phyloP scores from a whole-genome alignment of 768 basidiomycete species.

The Galerina marginata region DNA sequence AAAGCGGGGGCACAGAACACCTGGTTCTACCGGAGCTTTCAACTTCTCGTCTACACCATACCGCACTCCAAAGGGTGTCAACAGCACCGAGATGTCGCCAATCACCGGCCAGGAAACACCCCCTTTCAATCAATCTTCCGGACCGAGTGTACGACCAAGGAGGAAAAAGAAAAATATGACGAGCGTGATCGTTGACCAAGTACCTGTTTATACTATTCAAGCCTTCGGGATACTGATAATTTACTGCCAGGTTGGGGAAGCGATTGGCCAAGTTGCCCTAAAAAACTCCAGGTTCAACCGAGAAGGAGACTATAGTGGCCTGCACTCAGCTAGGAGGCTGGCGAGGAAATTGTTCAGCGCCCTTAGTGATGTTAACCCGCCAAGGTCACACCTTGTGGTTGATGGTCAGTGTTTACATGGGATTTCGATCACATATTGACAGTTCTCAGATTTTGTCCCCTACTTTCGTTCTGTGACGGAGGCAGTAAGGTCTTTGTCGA shows the following conservation, averaged over 20 bases:
- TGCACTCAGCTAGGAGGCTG: slow-evolving; percentile 68
- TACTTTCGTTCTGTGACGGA: slow-evolving; percentile 77
- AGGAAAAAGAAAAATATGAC: slow-evolving; percentile 59
- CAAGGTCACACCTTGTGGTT: slow-evolving; percentile 65
- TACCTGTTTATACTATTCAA: slow-evolving; percentile 25
- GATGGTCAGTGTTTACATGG: slow-evolving; percentile 52
- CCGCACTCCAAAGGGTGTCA: slow-evolving; percentile 2
- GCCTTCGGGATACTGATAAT: not conserved
- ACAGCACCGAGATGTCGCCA: slow-evolving; percentile 16
- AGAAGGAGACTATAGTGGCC: slow-evolving; percentile 55
- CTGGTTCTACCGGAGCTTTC: slow-evolving; percentile 43
- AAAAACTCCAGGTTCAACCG: slow-evolving; percentile 68
- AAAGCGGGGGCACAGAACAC: slow-evolving; percentile 53
- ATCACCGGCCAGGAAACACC: slow-evolving; percentile 10
- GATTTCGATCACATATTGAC: slow-evolving; percentile 1
- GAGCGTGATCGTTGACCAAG: slow-evolving; percentile 73
- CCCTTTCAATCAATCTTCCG: not conserved
- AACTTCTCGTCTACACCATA: slow-evolving; percentile 30
- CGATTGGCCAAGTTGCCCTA: slow-evolving; percentile 72
- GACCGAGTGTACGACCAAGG: slow-evolving; percentile 20
- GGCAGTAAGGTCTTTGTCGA: slow-evolving; percentile 51
- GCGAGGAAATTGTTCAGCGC: slow-evolving; percentile 72
- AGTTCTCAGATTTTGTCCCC: slow-evolving; percentile 68
- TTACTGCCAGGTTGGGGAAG: slow-evolving; percentile 52
- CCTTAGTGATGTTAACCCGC: slow-evolving; percentile 63